phyloP scores from a whole-genome alignment of 176 grass and related monocot species.

The Cymbopogon citratus region DNA sequence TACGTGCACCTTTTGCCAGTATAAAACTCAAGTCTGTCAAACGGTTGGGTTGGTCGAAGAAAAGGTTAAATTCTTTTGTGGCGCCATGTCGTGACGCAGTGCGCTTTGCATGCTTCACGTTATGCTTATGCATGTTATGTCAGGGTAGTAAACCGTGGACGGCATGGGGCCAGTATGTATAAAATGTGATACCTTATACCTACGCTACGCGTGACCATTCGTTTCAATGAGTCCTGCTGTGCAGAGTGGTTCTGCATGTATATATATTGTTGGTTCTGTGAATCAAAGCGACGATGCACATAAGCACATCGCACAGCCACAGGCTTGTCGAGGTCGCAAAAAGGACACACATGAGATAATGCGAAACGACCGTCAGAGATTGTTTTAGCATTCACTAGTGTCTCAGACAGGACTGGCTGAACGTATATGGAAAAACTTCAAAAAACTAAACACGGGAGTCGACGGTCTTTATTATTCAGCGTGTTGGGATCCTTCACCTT shows the following conservation, averaged over 20 bases:
- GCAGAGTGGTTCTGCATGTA: background rate
- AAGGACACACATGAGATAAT: background rate
- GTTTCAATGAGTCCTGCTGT: background rate
- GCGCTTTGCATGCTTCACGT: background rate
- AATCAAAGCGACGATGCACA: background rate
- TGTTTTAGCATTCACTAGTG: background rate
- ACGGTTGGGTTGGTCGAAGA: background rate
- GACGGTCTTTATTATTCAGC: constrained; percentile 8
- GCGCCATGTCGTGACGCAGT: background rate
- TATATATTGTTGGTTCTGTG: background rate
- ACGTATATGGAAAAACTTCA: background rate
- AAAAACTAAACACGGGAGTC: background rate
- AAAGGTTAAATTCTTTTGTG: constrained; percentile 25
- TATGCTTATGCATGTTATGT: background rate
- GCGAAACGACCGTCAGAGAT: background rate
- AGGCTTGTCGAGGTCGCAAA: background rate
- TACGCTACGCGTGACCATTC: background rate
- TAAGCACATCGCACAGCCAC: background rate
- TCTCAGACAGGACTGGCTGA: background rate
- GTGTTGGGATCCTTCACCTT: background rate
- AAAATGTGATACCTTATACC: background rate
- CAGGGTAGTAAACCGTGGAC: background rate
- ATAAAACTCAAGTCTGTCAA: background rate
- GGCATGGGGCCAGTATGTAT: background rate
- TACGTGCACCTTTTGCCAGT: background rate